phyloP scores from a whole-genome alignment of 169 alveolate species.

The Cardiosporidium cionae region DNA sequence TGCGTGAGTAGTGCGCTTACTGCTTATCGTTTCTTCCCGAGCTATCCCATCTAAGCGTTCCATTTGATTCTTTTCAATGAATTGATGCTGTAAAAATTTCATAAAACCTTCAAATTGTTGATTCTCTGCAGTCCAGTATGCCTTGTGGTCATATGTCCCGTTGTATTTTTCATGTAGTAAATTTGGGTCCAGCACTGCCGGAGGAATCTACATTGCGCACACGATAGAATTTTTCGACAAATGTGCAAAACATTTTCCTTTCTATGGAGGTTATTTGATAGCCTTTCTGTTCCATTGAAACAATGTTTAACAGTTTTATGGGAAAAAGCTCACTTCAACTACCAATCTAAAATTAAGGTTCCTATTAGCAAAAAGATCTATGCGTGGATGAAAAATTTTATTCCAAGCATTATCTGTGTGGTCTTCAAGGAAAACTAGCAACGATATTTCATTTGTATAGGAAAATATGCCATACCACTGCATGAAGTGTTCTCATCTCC shows the following conservation, averaged over 20 bases:
- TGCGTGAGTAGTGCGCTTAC: no score
- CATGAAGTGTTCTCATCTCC: neutral
- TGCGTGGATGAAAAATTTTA: no score
- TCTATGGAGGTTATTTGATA: no score
- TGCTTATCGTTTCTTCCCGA: no score
- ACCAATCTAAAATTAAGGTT: neutral
- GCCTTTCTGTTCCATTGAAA: neutral
- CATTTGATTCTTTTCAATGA: neutral
- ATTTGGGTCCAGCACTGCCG: neutral
- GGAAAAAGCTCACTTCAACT: neutral
- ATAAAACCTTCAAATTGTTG: constrained; percentile 19
- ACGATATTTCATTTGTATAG: no score
- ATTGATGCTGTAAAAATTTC: constrained; percentile 26
- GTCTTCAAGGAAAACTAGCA: no score
- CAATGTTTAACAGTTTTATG: neutral
- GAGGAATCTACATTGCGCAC: neutral
- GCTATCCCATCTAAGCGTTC: neutral
- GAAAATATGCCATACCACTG: neutral
- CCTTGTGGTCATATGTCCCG: constrained; percentile 6
- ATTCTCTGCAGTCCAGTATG: constrained; percentile 19
- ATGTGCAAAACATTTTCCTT: neutral
- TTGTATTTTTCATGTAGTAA: neutral
- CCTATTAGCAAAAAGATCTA: neutral
- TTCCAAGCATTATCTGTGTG: no score
- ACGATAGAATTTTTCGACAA: neutral